Percentiles rank a stretch among this genome's conserved stretches.
phyloP scores from a whole-genome alignment of 2,329 filamentous ascomycete genomes.

The Claviceps digitariae region DNA sequence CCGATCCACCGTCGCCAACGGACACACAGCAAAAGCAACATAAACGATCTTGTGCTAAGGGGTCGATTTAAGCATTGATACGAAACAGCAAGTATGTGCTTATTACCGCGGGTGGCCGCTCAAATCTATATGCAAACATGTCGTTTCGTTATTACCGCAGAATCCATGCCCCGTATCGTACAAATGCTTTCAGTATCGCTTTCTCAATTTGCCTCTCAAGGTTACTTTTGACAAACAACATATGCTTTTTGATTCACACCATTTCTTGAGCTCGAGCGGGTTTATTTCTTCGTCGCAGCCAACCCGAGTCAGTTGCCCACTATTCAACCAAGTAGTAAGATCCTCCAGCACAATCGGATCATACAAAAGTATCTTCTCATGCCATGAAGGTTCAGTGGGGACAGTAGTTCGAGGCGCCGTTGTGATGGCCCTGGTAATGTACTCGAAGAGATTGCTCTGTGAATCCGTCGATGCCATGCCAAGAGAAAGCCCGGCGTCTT shows the following conservation, averaged over 20 bases:
- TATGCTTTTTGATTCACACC: constrained; percentile 79
- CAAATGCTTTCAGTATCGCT: constrained; percentile 12
- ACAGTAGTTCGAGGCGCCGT: constrained; percentile 36
- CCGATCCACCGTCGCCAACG: background rate
- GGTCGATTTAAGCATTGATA: background rate
- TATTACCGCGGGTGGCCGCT: background rate
- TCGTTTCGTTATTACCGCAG: background rate
- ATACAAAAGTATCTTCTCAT: constrained; percentile 88
- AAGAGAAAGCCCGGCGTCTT: constrained; percentile 32
- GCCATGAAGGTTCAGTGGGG: constrained; percentile 51
- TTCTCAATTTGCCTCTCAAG: constrained; percentile 37
- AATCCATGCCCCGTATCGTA: background rate
- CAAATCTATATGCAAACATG: background rate
- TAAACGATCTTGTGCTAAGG: background rate
- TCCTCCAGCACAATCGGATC: constrained; percentile 85
- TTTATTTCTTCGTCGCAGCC: constrained; percentile 54
- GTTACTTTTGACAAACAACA: constrained; percentile 65
- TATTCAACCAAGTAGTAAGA: constrained; percentile 69
- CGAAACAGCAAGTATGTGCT: background rate
- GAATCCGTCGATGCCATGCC: constrained; percentile 24
- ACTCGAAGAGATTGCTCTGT: constrained; percentile 32
- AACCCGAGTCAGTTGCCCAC: constrained; percentile 46
- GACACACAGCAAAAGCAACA: background rate
- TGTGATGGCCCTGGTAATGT: constrained; percentile 42
- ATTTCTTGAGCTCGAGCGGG: constrained; percentile 59